These are phyloP conservation scores for Fusarium buxicola DNA, from an alignment of 2,329 filamentous ascomycete genomes.

Conservation along the genomic window DNA sequence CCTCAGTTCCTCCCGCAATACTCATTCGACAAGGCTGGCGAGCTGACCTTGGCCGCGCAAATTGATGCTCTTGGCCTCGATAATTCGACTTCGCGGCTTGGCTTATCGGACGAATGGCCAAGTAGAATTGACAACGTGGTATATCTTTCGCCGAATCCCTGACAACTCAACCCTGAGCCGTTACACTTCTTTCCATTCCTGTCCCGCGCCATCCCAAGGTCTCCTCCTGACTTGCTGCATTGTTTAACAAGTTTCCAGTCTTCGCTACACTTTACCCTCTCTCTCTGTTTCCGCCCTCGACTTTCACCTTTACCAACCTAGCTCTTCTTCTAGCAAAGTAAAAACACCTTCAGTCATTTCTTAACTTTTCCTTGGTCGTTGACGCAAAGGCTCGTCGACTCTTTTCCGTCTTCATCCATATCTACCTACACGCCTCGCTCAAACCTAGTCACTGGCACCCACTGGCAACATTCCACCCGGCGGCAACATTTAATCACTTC, in stretches of 20 bases:
- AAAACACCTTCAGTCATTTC: neutral
- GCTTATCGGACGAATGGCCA: neutral
- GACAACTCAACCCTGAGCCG: constrained; percentile 22
- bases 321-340: no score
- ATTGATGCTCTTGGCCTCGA: constrained; percentile 27
- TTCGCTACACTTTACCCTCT: neutral
- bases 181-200: constrained; percentile 4
- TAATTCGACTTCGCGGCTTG: constrained; percentile 3
- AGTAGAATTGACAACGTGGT: constrained; percentile 2
- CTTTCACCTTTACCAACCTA: no score
- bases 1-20: constrained; percentile 28
- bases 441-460: constrained; percentile 29
- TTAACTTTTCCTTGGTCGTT: constrained; percentile 7
- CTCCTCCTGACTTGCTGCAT: constrained; percentile 8
- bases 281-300: no score
- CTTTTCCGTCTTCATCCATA: constrained; percentile 5
- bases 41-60: constrained; percentile 32
- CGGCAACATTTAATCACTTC: constrained; percentile 8
- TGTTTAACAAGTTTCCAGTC: constrained; percentile 1
- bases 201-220: neutral
- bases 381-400: neutral
- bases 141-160: neutral
- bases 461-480: constrained; percentile 21
- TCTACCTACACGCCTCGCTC: constrained; percentile 21
- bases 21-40: constrained; percentile 4